A percentile compares a stretch with the other conserved stretches of the same genome.
Conservation (phyloP, 805 yeast genomes). For the Yamadazyma olivae region DNA sequence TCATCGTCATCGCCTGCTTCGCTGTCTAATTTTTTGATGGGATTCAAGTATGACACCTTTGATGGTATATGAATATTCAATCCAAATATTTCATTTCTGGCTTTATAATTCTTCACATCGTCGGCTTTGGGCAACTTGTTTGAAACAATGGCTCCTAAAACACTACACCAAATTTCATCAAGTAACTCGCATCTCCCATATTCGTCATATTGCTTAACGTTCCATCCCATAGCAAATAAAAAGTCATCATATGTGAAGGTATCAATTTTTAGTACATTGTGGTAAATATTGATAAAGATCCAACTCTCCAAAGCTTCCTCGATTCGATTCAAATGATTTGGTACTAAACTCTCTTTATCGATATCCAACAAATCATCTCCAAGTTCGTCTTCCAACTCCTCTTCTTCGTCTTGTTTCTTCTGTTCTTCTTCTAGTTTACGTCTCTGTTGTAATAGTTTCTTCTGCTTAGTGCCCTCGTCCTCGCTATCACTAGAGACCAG, state of each 20-base stretch:
- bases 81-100: constrained; percentile 28
- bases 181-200: constrained; percentile 49
- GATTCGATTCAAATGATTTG: constrained; percentile 14
- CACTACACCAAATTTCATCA: constrained; percentile 67
- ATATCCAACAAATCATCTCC: constrained; percentile 3
- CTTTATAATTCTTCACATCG: constrained; percentile 32
- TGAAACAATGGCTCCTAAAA: constrained; percentile 54
- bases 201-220: constrained; percentile 32
- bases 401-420: constrained; percentile 1
- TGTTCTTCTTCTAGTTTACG: background rate
- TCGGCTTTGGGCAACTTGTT: constrained; percentile 25
- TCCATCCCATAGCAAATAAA: constrained; percentile 53
- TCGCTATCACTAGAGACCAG: constrained; percentile 8
- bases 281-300: constrained; percentile 72
- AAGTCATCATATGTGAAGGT: constrained; percentile 80
- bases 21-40: constrained; percentile 8
- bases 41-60: constrained; percentile 20
- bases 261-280: constrained; percentile 61
- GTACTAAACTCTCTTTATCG: constrained; percentile 13
- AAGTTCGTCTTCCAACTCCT: constrained; percentile 6
- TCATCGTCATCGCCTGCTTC: constrained; percentile 14
- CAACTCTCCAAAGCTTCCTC: constrained; percentile 63
- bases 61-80: constrained; percentile 31
- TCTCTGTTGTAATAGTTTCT: background rate
- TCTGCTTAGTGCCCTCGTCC: constrained; percentile 3